Evolutionary conservation across 768 basidiomycete genomes (phyloP).

Genomic region (Panellus pusillus): DNA sequence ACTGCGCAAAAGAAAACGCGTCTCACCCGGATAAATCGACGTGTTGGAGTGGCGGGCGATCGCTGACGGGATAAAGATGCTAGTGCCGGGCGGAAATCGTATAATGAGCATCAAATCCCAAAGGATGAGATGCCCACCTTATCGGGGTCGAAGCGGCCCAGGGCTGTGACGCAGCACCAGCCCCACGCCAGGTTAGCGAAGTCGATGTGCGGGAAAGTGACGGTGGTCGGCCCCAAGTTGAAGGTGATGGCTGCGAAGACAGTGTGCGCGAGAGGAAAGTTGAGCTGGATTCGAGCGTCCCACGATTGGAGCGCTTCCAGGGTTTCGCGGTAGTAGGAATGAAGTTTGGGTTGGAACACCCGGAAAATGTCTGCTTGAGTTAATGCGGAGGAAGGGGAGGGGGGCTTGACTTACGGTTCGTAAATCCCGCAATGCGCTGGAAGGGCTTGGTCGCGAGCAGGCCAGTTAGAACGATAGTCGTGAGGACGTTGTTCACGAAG

Average conservation of each 20-base stretch:
- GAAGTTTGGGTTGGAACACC: neutral
- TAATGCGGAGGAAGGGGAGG: no score
- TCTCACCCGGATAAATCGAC: conserved; percentile 2
- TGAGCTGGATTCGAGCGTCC: neutral
- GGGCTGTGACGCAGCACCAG: conserved; percentile 27
- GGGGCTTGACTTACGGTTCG: no score
- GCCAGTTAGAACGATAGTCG: neutral
- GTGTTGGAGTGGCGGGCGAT: conserved; percentile 12
- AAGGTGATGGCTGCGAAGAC: conserved; percentile 26
- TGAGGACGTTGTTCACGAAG: neutral
- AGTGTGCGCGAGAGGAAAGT: neutral
- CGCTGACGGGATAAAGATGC: conserved; percentile 27
- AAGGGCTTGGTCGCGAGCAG: neutral
- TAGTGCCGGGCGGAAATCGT: conserved; percentile 25
- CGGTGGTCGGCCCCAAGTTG: conserved; percentile 31
- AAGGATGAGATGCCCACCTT: conserved; percentile 26
- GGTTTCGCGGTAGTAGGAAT: neutral
- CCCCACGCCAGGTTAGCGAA: conserved; percentile 27
- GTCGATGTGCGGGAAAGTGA: conserved; percentile 26
- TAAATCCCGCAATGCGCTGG: conserved; percentile 1
- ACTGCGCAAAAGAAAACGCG: conserved; percentile 23
- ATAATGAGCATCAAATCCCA: conserved; percentile 25
- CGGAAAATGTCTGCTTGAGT: neutral
- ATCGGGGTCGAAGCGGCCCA: conserved; percentile 25
- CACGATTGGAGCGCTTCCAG: neutral